These are phyloP conservation scores for Daldinia decipiens DNA, from an alignment of 495 filamentous ascomycete genomes.

Conservation along the genomic window DNA sequence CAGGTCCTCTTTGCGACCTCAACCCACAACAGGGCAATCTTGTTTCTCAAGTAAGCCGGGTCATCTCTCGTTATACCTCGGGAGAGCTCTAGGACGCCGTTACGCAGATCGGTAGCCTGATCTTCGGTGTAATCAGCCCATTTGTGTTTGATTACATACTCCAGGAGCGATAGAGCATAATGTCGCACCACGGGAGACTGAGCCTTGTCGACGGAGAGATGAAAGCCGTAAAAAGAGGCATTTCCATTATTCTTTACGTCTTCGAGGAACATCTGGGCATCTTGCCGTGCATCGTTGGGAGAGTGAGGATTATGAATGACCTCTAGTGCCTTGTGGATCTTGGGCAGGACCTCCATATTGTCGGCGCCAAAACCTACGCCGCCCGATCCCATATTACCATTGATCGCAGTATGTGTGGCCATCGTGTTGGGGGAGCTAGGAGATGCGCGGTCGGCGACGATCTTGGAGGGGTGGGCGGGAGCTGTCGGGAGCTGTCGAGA, in stretches of 20 bases:
- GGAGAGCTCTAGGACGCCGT: conserved; percentile 82
- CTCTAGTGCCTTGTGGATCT: conserved; percentile 83
- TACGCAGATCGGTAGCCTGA: conserved; percentile 71
- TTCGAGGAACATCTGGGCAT: conserved; percentile 86
- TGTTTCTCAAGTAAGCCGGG: conserved; percentile 86
- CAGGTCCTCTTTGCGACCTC: conserved; percentile 94
- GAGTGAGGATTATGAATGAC: conserved; percentile 86
- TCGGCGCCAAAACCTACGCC: conserved; percentile 42
- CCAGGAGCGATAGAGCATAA: conserved; percentile 90
- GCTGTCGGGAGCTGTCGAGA: conserved; percentile 34
- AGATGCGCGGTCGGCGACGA: conserved; percentile 43
- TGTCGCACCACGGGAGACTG: conserved; percentile 86
- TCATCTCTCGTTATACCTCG: conserved; percentile 75
- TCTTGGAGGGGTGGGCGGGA: conserved; percentile 44
- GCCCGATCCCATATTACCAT: conserved; percentile 49
- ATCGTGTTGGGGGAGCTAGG: conserved; percentile 28
- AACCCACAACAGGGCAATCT: conserved; percentile 94
- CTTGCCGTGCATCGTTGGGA: conserved; percentile 81
- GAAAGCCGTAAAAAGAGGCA: conserved; percentile 86
- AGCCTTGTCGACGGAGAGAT: conserved; percentile 74
- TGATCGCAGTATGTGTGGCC: conserved; percentile 43
- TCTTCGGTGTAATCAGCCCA: conserved; percentile 75
- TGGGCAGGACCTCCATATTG: conserved; percentile 52
- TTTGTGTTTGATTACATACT: conserved; percentile 84
- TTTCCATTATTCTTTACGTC: conserved; percentile 77